Conservation (phyloP, 495 filamentous ascomycete species). For the Daldinia loculata region DNA sequence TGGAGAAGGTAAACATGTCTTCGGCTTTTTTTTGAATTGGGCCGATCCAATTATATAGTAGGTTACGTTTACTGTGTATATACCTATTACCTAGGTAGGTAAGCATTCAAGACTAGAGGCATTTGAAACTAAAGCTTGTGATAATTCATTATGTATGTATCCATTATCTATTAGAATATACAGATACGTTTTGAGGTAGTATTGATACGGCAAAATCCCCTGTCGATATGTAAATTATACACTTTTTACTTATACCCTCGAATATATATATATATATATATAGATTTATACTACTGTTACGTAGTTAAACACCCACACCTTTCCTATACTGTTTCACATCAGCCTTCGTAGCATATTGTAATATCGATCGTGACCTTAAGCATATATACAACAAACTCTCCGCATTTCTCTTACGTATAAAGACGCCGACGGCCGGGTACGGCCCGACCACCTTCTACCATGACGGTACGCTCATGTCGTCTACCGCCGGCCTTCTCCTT, state of each 20-base stretch:
- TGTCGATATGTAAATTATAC: background rate
- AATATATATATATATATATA: no score
- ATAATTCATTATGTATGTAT: background rate
- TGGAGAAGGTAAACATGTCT: background rate
- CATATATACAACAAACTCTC: constrained; percentile 9
- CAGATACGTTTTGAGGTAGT: background rate
- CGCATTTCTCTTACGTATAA: constrained; percentile 26
- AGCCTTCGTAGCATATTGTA: background rate
- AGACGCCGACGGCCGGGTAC: constrained; percentile 17
- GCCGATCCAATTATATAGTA: background rate
- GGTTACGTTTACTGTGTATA: background rate
- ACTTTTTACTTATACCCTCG: background rate
- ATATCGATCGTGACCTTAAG: constrained; percentile 23
- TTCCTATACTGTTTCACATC: background rate
- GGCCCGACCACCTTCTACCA: constrained; percentile 29
- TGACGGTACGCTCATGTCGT: background rate
- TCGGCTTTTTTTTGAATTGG: background rate
- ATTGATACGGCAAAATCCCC: background rate
- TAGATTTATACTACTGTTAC: background rate
- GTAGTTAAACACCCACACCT: background rate
- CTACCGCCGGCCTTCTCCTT: constrained; percentile 28
- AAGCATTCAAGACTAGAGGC: background rate
- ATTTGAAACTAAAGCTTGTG: background rate
- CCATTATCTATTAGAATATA: background rate
- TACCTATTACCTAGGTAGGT: background rate